Conservation (phyloP, 176 grass and related monocot species). For the Rhynchospora tenuis region DNA sequence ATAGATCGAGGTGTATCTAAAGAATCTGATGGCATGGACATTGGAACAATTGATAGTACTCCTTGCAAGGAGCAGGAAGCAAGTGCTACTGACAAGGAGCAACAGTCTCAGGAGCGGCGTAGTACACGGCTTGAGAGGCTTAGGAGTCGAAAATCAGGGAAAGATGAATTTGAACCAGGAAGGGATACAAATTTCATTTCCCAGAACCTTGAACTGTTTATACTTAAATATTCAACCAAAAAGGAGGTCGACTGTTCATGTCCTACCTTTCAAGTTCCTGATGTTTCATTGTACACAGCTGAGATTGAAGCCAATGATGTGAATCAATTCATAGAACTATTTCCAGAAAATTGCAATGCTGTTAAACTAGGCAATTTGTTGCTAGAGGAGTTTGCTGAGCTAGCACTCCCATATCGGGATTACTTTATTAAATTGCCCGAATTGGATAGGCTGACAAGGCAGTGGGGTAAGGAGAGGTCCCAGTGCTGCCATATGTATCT, state of each 20-base stretch:
- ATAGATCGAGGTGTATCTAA: constrained; percentile 40
- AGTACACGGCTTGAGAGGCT: constrained; percentile 92
- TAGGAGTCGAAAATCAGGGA: constrained; percentile 82
- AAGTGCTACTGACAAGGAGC: constrained; percentile 55
- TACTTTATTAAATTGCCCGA: constrained; percentile 65
- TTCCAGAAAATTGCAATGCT: constrained; percentile 52
- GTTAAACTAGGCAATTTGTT: constrained; percentile 64
- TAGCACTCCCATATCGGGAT: constrained; percentile 60
- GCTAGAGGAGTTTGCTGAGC: constrained; percentile 71
- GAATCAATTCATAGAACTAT: constrained; percentile 53
- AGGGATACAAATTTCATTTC: constrained; percentile 76
- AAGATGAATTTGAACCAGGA: constrained; percentile 79
- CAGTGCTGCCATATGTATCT: constrained; percentile 78
- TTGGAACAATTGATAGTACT: constrained; percentile 38
- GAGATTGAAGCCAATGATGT: constrained; percentile 54
- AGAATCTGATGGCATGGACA: constrained; percentile 38
- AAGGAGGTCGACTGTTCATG: constrained; percentile 47
- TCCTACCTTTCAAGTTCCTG: constrained; percentile 32
- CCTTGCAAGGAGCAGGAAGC: constrained; percentile 68
- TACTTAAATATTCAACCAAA: constrained; percentile 40
- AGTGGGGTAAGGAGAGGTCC: constrained; percentile 64
- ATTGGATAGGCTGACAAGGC: constrained; percentile 82
- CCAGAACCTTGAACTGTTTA: constrained; percentile 75
- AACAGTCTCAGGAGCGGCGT: constrained; percentile 82
- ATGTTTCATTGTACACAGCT: constrained; percentile 48